Conservation (phyloP, 345 rosid species). For the Eutrema heterophyllum region DNA sequence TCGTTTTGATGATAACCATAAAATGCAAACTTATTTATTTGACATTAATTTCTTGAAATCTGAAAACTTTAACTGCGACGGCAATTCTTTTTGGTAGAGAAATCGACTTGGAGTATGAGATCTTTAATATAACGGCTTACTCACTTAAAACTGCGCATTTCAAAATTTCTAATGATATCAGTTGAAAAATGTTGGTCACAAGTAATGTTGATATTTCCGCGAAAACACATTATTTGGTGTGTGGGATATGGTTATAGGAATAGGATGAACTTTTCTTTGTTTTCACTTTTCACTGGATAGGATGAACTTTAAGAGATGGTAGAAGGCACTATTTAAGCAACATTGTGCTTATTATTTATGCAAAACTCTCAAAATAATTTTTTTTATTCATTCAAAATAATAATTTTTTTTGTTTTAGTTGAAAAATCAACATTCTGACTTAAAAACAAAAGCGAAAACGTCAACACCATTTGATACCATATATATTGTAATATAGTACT, state of each 20-base stretch:
- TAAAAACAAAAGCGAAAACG: too few relatives aligned
- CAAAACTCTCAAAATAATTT: too few relatives aligned
- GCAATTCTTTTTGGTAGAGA: not conserved
- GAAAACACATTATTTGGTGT: not conserved
- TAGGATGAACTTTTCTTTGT: too few relatives aligned
- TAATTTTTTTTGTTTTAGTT: too few relatives aligned
- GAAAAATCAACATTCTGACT: too few relatives aligned
- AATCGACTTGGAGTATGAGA: not conserved
- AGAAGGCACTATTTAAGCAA: too few relatives aligned
- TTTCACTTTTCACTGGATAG: not conserved
- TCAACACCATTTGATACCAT: too few relatives aligned
- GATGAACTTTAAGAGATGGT: not conserved
- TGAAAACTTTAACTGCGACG: not conserved
- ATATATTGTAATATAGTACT: too few relatives aligned
- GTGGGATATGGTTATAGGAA: not conserved
- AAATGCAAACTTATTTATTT: not conserved
- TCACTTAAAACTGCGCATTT: not conserved
- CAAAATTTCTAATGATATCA: not conserved
- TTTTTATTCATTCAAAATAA: too few relatives aligned
- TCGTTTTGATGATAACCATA: conserved; percentile 13
- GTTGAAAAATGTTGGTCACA: not conserved
- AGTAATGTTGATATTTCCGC: not conserved
- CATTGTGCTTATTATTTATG: too few relatives aligned
- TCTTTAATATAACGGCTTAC: not conserved
- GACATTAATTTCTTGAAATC: conserved; percentile 19